Evolutionary conservation across 371 early-diverging fungal genomes (phyloP), one percentile per base, ranked within the genome.

Genomic region (Mortierella sp.): DNA sequence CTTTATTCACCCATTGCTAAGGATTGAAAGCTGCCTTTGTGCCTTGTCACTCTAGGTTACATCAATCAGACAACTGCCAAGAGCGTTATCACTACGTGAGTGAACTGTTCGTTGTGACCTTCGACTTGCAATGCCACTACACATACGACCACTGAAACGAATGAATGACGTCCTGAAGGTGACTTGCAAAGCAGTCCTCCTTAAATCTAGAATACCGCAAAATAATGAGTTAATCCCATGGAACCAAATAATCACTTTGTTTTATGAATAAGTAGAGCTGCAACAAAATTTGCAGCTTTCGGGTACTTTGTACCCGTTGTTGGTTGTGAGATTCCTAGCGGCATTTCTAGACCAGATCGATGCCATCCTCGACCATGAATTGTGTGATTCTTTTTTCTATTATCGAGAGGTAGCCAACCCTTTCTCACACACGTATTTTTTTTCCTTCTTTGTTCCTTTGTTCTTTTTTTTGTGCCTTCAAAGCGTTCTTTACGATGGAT

Each of bases 261-360:
- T 55, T 55, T 55, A 16, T 56, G 56, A n/a, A 56, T 56, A 27
- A 10, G 6, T 10, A 8, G 3, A 24, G 6, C 27, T 10, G 8
- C 3, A 27, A 11, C n/a, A 10, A 8, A n/a, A 24, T n/a, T 11
- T 70, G 55, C 3, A 11, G 16, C 18, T 32, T 44, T 73, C 11
- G 78, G 74, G 82, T 77, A 72, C 78, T 71, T 43, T 70, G 82
- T 82, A 65, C 82, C 77, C 82, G 82, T 78, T 82, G 82, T 82
- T 82, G 82, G 82, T 82, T 82, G 82, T 75, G 82, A 82, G 82
- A 82, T 82, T 82, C 82, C 82, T 82, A 82, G 82, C 82, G 82
- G 78, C 82, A 82, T 82, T 75, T 82, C 82, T 82, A 77, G 82
- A 82, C 82, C 82, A 82, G 82, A 82, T 82, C 82, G 82, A 82